Evolutionary conservation across 768 basidiomycete species (phyloP).

Genomic region (Rhodotorula babjevae): DNA sequence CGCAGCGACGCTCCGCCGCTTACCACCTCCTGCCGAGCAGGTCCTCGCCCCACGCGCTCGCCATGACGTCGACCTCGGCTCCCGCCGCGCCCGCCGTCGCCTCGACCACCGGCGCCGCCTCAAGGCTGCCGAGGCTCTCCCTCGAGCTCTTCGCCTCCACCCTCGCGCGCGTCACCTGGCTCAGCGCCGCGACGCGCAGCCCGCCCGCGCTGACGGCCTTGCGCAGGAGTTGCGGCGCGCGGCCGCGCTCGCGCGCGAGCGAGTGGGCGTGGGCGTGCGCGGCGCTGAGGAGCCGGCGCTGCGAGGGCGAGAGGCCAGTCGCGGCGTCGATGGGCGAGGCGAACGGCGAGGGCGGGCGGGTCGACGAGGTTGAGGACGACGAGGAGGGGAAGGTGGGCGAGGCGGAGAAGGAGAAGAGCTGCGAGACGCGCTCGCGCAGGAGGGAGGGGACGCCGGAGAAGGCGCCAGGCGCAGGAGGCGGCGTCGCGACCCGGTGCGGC

Average conservation of each 20-base stretch:
- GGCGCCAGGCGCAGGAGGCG: not conserved
- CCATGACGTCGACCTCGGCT: not conserved
- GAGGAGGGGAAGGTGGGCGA: not conserved
- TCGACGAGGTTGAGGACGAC: not conserved
- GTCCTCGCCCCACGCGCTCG: constrained; percentile 1
- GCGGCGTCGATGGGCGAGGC: not conserved
- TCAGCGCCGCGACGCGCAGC: not conserved
- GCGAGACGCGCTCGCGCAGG: constrained; percentile 15
- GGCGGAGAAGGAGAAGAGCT: not conserved
- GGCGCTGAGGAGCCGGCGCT: not conserved
- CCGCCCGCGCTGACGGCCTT: not conserved
- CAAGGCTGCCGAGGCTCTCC: constrained; percentile 3
- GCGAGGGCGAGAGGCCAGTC: not conserved
- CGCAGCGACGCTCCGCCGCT: too few species aligned
- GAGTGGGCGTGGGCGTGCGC: not conserved
- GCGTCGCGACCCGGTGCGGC: too few species aligned
- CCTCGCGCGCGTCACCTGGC: not conserved
- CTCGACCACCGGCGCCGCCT: not conserved
- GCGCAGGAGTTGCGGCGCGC: not conserved
- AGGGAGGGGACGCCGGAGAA: not conserved
- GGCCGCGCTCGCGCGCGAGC: too few species aligned
- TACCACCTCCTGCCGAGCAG: constrained; percentile 5
- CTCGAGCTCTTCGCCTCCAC: not conserved
- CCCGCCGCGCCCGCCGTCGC: too few species aligned
- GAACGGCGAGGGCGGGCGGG: not conserved